A percentile compares a stretch with the other conserved stretches of the same genome.
These are phyloP conservation scores for Populus tremula DNA, from an alignment of 345 rosid genomes.

Conservation along the genomic window DNA sequence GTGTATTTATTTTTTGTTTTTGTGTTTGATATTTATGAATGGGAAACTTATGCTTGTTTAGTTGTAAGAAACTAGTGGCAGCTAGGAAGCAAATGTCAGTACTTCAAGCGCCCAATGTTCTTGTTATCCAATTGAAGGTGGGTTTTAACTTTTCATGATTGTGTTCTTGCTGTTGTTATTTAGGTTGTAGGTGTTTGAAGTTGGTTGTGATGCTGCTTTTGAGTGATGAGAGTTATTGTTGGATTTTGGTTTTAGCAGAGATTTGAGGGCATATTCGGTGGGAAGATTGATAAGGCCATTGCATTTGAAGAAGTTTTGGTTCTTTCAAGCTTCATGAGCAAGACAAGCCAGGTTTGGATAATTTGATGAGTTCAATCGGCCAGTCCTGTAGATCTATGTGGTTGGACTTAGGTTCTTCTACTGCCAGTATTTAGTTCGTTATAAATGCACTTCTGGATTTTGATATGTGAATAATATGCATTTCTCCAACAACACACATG, in stretches of 20 bases:
- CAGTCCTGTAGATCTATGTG: not conserved
- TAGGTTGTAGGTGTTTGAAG: constrained; percentile 6
- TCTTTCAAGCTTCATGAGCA: constrained; percentile 85
- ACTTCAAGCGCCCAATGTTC: constrained; percentile 82
- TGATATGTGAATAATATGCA: not conserved
- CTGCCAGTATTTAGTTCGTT: not conserved
- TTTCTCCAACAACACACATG: not conserved
- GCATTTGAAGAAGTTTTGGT: constrained; percentile 74
- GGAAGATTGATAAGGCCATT: constrained; percentile 78
- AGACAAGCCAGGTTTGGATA: constrained; percentile 67
- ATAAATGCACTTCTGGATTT: not conserved
- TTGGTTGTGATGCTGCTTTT: constrained; percentile 9
- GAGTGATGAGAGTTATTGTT: constrained; percentile 5
- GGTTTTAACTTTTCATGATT: constrained; percentile 13
- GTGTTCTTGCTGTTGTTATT: not conserved
- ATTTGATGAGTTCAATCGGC: not conserved
- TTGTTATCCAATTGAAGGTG: constrained; percentile 94
- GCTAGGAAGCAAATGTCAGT: constrained; percentile 97
- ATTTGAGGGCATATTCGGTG: constrained; percentile 83
- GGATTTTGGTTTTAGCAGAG: constrained; percentile 50
- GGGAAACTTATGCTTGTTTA: constrained; percentile 40
- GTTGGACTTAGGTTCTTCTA: constrained; percentile 1
- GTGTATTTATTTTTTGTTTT: not conserved
- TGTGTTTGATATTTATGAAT: not conserved
- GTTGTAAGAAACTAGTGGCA: constrained; percentile 89